A percentile compares a stretch with the other conserved stretches of the same genome.
These are phyloP conservation scores for Yarrowia sp. DNA, from an alignment of 805 yeast species.

Conservation along the genomic window DNA sequence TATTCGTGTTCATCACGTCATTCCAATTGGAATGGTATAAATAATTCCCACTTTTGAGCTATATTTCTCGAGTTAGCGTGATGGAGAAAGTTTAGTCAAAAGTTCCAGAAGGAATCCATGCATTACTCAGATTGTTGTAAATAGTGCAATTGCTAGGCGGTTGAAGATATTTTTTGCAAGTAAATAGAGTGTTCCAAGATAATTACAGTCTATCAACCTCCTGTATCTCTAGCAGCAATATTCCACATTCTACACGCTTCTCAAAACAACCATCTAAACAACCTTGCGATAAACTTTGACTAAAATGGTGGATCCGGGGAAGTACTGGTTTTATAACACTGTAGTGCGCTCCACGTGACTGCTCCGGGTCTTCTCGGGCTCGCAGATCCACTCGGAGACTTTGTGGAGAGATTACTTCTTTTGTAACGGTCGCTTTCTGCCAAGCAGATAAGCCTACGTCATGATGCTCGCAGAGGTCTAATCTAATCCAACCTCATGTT, in stretches of 20 bases:
- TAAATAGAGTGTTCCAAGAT: neutral
- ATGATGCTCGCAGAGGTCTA: neutral
- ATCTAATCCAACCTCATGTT: neutral
- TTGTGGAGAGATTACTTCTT: constrained; percentile 2
- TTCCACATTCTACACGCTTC: neutral
- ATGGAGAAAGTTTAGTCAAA: neutral
- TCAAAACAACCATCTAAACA: neutral
- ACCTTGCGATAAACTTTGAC: neutral
- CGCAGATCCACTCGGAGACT: too few species aligned
- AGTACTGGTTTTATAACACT: neutral
- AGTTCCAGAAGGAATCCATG: constrained; percentile 10
- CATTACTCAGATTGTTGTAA: neutral
- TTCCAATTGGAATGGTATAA: neutral
- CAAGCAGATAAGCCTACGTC: constrained; percentile 1
- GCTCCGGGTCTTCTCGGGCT: neutral
- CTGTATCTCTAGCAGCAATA: neutral
- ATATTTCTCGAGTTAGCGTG: neutral
- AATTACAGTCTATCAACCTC: neutral
- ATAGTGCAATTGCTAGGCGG: neutral
- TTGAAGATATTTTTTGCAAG: neutral
- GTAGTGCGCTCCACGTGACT: neutral
- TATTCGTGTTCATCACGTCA: neutral
- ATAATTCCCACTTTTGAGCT: neutral
- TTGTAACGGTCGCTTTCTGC: neutral
- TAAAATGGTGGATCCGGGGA: neutral